Evolutionary conservation across 768 basidiomycete species (phyloP).

Genomic region (Chalciporus sphaerocephalus): DNA sequence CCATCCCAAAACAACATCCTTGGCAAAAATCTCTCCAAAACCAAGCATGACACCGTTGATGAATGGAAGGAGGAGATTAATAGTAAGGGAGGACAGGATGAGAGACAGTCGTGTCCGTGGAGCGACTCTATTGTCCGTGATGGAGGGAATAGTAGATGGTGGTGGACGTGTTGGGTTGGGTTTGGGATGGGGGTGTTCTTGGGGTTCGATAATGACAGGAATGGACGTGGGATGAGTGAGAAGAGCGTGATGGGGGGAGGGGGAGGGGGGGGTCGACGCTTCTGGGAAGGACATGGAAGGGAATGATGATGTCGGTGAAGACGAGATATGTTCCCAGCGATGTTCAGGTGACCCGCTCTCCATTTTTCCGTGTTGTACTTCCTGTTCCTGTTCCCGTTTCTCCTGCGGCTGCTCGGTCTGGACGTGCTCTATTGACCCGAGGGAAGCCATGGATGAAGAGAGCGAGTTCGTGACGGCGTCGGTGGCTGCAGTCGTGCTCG

Average conservation of each 20-base stretch:
- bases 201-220: slow-evolving; percentile 6
- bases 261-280: slow-evolving; percentile 50
- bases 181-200: slow-evolving; percentile 21
- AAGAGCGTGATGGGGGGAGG: slow-evolving; percentile 25
- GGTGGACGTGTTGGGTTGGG: slow-evolving; percentile 24
- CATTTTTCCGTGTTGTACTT: slow-evolving; percentile 3
- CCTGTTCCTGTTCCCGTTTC: slow-evolving; percentile 9
- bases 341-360: slow-evolving; percentile 37
- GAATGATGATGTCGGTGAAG: slow-evolving; percentile 57
- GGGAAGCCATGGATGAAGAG: slow-evolving; percentile 17
- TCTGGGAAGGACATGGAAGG: slow-evolving; percentile 80
- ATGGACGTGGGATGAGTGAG: slow-evolving; percentile 14
- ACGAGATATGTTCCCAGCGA: slow-evolving; percentile 73
- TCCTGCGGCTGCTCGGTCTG: slow-evolving; percentile 32
- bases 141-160: slow-evolving; percentile 56
- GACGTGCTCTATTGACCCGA: slow-evolving; percentile 15
- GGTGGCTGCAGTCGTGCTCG: slow-evolving; percentile 16
- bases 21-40: slow-evolving; percentile 92
- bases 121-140: slow-evolving; percentile 67
- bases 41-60: slow-evolving; percentile 94
- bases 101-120: slow-evolving; percentile 65
- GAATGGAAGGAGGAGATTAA: slow-evolving; percentile 84
- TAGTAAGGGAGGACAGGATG: slow-evolving; percentile 67
- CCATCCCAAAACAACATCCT: slow-evolving; percentile 61
- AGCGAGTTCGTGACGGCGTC: slow-evolving; percentile 17